Evolutionary conservation across 1,284 basidiomycete species (phyloP).

Genomic region (Austroboletus novae-zelandiae): DNA sequence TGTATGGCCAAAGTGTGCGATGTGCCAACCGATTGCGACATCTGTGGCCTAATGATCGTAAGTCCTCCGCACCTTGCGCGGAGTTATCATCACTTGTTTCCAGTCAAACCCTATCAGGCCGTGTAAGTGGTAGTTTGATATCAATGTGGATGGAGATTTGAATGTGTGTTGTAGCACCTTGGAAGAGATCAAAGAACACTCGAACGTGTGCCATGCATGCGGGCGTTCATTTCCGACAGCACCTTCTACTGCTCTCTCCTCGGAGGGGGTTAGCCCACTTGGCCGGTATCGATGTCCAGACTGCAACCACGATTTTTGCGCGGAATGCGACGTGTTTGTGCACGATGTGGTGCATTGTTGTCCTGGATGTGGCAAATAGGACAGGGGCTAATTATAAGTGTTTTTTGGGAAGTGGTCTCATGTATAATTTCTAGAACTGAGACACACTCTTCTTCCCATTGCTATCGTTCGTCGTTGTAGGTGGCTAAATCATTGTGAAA

Average conservation of each 20-base stretch:
- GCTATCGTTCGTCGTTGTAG: no score
- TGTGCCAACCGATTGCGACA: slow-evolving; percentile 96
- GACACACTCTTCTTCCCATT: no score
- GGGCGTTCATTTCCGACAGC: slow-evolving; percentile 55
- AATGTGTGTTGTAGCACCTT: slow-evolving; percentile 35
- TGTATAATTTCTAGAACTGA: no score
- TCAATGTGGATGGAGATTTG: slow-evolving; percentile 3
- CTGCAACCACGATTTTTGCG: slow-evolving; percentile 56
- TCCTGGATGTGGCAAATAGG: slow-evolving; percentile 52
- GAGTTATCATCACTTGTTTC: slow-evolving; percentile 93
- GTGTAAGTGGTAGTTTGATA: slow-evolving; percentile 57
- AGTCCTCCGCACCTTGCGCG: slow-evolving; percentile 95
- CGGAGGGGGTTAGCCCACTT: slow-evolving; percentile 71
- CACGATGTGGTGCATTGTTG: slow-evolving; percentile 75
- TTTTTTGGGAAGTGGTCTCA: no score
- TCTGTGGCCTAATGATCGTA: slow-evolving; percentile 97
- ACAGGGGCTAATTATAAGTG: not conserved
- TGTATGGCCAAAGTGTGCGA: slow-evolving; percentile 94
- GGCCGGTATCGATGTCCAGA: slow-evolving; percentile 77
- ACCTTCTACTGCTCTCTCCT: slow-evolving; percentile 34
- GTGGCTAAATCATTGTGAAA: no score
- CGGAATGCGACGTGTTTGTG: slow-evolving; percentile 74
- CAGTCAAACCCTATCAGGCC: slow-evolving; percentile 77
- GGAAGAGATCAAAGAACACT: slow-evolving; percentile 35
- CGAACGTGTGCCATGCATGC: slow-evolving; percentile 67